A percentile compares a stretch with the other conserved stretches of the same genome.
Evolutionary conservation across 345 rosid genomes (phyloP).

Genomic region (Iberis pinnata): DNA sequence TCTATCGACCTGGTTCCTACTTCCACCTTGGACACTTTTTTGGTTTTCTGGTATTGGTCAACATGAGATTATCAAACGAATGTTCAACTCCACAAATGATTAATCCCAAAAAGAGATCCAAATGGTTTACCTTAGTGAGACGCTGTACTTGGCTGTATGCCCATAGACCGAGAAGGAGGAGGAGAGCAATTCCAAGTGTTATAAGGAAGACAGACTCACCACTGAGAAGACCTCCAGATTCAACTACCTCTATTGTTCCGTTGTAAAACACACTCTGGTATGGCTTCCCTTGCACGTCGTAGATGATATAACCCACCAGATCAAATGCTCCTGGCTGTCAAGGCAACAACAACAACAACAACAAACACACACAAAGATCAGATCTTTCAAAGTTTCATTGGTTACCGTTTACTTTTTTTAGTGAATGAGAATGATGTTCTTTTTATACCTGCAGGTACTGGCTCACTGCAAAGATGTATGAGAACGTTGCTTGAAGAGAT

Average conservation of each 20-base stretch:
- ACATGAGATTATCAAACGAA: constrained; percentile 2
- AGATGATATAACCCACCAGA: constrained; percentile 78
- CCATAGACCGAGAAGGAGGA: constrained; percentile 75
- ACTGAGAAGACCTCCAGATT: constrained; percentile 71
- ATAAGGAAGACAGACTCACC: constrained; percentile 86
- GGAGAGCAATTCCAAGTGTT: constrained; percentile 80
- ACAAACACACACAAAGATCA: neutral
- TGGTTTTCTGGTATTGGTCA: constrained; percentile 57
- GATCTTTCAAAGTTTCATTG: neutral
- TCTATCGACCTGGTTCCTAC: constrained; percentile 74
- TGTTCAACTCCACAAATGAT: neutral
- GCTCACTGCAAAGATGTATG: constrained; percentile 82
- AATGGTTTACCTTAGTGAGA: constrained; percentile 61
- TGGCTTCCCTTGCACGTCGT: constrained; percentile 73
- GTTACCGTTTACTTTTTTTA: neutral
- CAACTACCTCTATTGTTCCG: constrained; percentile 89
- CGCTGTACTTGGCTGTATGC: constrained; percentile 73
- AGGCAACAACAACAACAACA: constrained; percentile 2
- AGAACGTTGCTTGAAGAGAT: constrained; percentile 76
- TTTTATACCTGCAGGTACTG: constrained; percentile 76
- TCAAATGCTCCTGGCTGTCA: constrained; percentile 86
- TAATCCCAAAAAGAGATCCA: neutral
- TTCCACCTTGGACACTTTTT: constrained; percentile 82
- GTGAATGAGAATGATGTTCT: neutral
- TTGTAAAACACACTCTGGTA: constrained; percentile 73